Percentiles rank a stretch among this genome's conserved stretches.
These are phyloP conservation scores for Plectranthus barbatus DNA, from an alignment of 257 asterid species.

Conservation along the genomic window DNA sequence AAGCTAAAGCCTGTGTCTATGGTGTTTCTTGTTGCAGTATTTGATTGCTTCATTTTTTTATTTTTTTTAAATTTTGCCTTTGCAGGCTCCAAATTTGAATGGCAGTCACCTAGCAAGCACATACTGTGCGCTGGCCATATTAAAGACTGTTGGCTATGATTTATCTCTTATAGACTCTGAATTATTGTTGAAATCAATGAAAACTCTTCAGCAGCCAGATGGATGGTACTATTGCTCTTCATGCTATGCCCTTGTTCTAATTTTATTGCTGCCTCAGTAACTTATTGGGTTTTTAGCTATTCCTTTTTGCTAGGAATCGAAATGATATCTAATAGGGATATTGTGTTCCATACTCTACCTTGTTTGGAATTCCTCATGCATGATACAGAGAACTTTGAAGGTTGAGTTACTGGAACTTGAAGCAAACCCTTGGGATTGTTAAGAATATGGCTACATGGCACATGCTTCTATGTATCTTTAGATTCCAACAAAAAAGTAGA, in stretches of 20 bases:
- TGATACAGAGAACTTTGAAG: no score
- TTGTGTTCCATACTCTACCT: background rate
- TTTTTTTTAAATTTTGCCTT: background rate
- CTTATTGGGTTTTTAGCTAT: background rate
- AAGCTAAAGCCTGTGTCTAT: background rate
- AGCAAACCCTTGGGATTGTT: no score
- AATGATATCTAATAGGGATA: background rate
- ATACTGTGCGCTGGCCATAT: conserved; percentile 74
- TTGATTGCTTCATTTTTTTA: background rate
- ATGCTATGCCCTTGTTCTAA: background rate
- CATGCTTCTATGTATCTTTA: no score
- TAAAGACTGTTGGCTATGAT: conserved; percentile 79
- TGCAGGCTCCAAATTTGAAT: conserved; percentile 50
- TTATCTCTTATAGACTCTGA: conserved; percentile 50
- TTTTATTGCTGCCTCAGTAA: background rate
- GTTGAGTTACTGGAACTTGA: no score
- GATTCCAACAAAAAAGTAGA: no score
- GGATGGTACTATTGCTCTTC: conserved; percentile 53
- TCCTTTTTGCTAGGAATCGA: background rate
- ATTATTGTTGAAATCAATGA: conserved; percentile 66
- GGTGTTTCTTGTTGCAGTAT: background rate
- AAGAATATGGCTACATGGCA: no score
- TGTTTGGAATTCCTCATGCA: no score
- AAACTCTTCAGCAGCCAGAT: conserved; percentile 77
- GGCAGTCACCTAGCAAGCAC: conserved; percentile 98